Conservation (phyloP, 2,329 filamentous ascomycete species). For the Orbilia blumenaviensis region DNA sequence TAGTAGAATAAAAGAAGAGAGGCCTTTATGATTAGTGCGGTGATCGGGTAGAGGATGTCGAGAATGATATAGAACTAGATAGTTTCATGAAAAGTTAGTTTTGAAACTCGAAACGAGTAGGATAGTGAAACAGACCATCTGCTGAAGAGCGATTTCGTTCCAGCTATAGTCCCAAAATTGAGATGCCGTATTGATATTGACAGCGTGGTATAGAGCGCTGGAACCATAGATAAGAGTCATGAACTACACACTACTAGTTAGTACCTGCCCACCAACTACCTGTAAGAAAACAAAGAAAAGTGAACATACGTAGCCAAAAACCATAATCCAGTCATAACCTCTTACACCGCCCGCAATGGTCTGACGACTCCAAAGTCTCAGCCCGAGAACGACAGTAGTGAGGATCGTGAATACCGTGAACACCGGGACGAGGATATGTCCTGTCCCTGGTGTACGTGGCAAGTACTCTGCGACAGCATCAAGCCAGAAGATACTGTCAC, state of each 20-base stretch:
- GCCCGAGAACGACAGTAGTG: constrained; percentile 30
- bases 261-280: background rate
- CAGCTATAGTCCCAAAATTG: constrained; percentile 51
- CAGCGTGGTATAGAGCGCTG: constrained; percentile 36
- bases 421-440: constrained; percentile 23
- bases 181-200: constrained; percentile 35
- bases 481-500: constrained; percentile 45
- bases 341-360: constrained; percentile 43
- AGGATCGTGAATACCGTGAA: constrained; percentile 45
- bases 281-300: background rate
- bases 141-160: constrained; percentile 35
- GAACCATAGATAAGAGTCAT: constrained; percentile 40
- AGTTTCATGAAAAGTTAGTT: background rate
- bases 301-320: constrained; percentile 41
- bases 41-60: constrained; percentile 40
- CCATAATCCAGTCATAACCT: constrained; percentile 49
- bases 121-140: constrained; percentile 3
- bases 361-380: constrained; percentile 40
- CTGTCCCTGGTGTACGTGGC: constrained; percentile 12
- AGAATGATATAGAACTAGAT: constrained; percentile 41
- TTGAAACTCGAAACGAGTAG: no score
- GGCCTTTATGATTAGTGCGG: constrained; percentile 42
- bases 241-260: constrained; percentile 8
- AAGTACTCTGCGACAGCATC: constrained; percentile 8
- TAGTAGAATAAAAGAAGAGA: constrained; percentile 51